Evolutionary conservation across 129 eudicot genomes (phyloP).

Genomic region (Escallonia herrerae): DNA sequence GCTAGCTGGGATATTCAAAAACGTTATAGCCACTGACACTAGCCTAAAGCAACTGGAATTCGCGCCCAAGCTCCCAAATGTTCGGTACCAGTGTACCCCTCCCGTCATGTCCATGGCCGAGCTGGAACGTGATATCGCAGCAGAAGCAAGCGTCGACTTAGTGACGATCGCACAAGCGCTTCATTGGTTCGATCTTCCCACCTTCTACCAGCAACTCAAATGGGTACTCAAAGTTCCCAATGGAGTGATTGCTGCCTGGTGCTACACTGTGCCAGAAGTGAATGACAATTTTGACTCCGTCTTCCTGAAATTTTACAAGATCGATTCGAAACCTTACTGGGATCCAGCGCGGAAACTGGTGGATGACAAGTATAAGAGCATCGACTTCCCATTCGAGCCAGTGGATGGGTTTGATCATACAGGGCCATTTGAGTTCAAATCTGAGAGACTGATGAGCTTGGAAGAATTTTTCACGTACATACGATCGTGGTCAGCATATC

Average conservation of each 20-base stretch:
- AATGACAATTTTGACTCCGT: conserved; percentile 30
- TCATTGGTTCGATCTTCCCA: conserved; percentile 67
- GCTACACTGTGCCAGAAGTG: conserved; percentile 51
- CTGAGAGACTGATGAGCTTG: conserved; percentile 42
- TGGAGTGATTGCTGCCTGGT: conserved; percentile 80
- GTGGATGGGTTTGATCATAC: conserved; percentile 54
- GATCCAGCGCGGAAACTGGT: conserved; percentile 29
- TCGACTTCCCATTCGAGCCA: conserved; percentile 59
- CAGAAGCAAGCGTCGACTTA: conserved; percentile 46
- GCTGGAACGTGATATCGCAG: conserved; percentile 22
- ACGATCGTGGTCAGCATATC: conserved; percentile 66
- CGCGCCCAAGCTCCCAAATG: conserved; percentile 63
- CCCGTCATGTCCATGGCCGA: conserved; percentile 32
- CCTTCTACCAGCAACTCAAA: conserved; percentile 53
- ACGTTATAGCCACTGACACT: conserved; percentile 72
- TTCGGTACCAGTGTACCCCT: conserved; percentile 55
- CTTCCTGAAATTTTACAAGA: conserved; percentile 21
- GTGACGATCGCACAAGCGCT: conserved; percentile 75
- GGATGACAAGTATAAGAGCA: conserved; percentile 36
- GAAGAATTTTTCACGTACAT: conserved; percentile 34
- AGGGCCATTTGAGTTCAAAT: conserved; percentile 57
- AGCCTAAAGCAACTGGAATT: conserved; percentile 66
- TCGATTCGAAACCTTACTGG: conserved; percentile 45
- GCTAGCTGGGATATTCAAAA: conserved; percentile 53
- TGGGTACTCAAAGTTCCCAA: conserved; percentile 58